Percentiles rank a stretch among this genome's conserved stretches.
phyloP scores from a whole-genome alignment of 176 grass and related monocot genomes.

The Aegilops sharonensis region DNA sequence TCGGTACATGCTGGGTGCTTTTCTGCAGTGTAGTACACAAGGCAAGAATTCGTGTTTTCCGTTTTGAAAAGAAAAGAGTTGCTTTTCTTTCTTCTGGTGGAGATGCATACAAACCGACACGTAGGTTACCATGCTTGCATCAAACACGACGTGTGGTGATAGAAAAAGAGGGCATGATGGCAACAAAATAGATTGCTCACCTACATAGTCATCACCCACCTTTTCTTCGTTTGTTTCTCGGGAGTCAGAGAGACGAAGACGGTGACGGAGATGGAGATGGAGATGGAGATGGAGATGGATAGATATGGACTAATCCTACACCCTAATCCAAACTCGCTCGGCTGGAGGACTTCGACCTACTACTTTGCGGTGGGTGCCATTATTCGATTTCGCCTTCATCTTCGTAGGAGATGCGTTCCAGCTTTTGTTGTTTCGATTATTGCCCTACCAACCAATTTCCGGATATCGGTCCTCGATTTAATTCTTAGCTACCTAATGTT shows the following conservation, averaged over 20 bases:
- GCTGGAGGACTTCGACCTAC: not conserved
- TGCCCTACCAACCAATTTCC: not conserved
- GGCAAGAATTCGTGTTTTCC: not conserved
- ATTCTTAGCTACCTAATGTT: not conserved
- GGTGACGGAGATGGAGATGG: not conserved
- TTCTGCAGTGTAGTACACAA: not conserved
- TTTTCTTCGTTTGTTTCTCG: not conserved
- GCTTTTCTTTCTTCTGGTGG: not conserved
- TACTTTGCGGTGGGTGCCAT: not conserved
- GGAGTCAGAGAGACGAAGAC: not conserved
- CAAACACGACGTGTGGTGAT: not conserved
- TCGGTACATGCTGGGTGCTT: not conserved
- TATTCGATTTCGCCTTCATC: not conserved
- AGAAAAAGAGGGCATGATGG: not conserved
- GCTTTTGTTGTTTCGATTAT: not conserved
- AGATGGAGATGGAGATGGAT: not conserved
- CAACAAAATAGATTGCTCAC: not conserved
- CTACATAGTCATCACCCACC: not conserved
- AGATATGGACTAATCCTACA: not conserved
- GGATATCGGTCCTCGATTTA: not conserved
- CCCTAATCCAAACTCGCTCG: not conserved
- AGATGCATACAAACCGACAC: not conserved
- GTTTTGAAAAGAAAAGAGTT: not conserved
- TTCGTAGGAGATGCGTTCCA: not conserved
- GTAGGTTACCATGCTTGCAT: not conserved